phyloP scores from a whole-genome alignment of 2,329 filamentous ascomycete genomes.

The Botryotinia calthae region DNA sequence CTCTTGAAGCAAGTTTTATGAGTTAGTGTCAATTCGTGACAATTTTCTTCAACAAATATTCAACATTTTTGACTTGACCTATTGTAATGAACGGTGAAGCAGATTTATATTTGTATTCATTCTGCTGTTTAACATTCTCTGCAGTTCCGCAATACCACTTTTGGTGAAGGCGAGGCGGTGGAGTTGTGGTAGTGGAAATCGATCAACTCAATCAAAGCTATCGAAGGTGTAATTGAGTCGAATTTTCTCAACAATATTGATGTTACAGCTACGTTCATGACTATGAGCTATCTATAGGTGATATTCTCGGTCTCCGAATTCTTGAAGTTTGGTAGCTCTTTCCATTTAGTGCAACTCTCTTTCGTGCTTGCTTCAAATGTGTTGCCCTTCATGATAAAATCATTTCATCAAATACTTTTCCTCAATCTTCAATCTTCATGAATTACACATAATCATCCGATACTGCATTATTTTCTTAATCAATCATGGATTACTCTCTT shows the following conservation, averaged over 20 bases:
- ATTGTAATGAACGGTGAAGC: neutral
- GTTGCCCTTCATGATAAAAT: neutral
- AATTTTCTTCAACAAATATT: neutral
- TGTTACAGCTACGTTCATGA: neutral
- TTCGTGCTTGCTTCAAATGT: neutral
- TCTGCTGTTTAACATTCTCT: neutral
- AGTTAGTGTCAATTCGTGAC: neutral
- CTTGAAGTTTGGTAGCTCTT: neutral
- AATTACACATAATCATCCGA: too few relatives aligned
- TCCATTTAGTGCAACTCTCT: neutral
- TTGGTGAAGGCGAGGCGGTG: rapidly evolving
- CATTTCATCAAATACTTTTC: neutral
- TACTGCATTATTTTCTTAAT: neutral
- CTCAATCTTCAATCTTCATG: neutral
- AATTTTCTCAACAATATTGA: neutral
- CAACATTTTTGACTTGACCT: neutral
- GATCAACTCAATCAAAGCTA: rapidly evolving
- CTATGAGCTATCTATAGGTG: too few relatives aligned
- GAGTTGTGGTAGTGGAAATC: neutral
- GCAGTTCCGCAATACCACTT: neutral
- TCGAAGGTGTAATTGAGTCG: neutral
- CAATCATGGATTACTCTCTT: too few relatives aligned
- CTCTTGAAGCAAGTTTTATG: neutral
- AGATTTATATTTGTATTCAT: too few relatives aligned
- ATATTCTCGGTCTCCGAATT: too few relatives aligned